phyloP scores from a whole-genome alignment of 179 eudicot genomes.

The Amaranthus tricolor region DNA sequence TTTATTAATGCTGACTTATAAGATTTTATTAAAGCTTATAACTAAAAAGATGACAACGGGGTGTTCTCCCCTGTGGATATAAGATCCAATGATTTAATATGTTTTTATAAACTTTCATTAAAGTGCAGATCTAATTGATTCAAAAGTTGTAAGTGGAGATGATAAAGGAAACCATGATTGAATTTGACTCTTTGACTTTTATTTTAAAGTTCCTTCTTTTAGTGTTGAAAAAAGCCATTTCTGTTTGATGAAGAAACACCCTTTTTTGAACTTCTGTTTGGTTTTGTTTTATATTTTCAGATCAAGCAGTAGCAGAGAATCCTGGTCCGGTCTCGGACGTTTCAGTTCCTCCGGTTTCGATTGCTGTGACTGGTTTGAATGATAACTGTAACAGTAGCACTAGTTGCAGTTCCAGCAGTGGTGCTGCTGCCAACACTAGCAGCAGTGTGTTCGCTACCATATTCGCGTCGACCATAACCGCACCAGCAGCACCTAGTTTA shows the following conservation, averaged over 20 bases:
- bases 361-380: conserved; percentile 28
- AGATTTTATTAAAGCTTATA: conserved; percentile 6
- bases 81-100: conserved; percentile 26
- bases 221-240: conserved; percentile 18
- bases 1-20: conserved; percentile 13
- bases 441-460: conserved; percentile 77
- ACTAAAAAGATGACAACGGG: conserved; percentile 6
- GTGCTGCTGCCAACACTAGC: conserved; percentile 51
- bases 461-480: conserved; percentile 64
- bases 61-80: conserved; percentile 1
- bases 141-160: conserved; percentile 31
- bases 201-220: conserved; percentile 25
- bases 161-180: conserved; percentile 46
- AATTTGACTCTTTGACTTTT: conserved; percentile 25
- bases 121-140: conserved; percentile 29
- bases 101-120: conserved; percentile 19
- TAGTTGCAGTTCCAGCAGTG: conserved; percentile 50
- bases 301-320: conserved; percentile 38
- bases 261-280: conserved; percentile 16
- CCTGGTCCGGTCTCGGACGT: conserved; percentile 39
- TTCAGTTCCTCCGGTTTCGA: conserved; percentile 23
- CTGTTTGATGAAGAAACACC: conserved; percentile 17
- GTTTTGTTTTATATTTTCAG: conserved; percentile 20
- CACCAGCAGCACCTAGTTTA: conserved; percentile 39
- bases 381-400: conserved; percentile 46